Conservation (phyloP, 768 basidiomycete genomes). For the Pulveroboletus sp. region DNA sequence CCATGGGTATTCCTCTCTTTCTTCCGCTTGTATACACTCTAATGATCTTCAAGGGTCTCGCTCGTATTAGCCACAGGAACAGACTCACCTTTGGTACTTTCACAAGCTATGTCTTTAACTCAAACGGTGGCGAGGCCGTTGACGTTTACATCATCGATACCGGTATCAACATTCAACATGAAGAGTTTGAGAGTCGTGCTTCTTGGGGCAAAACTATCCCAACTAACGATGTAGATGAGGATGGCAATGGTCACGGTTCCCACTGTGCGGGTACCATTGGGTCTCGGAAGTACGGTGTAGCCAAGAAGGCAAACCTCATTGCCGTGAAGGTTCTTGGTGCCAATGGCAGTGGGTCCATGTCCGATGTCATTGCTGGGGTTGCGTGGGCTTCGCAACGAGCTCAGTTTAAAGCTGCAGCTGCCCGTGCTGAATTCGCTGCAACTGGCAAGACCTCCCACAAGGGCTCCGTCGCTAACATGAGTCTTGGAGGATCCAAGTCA, state of each 20-base stretch:
- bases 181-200: slow-evolving; percentile 86
- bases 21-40: slow-evolving; percentile 4
- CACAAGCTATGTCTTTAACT: slow-evolving; percentile 70
- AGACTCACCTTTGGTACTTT: slow-evolving; percentile 78
- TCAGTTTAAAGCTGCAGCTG: slow-evolving; percentile 49
- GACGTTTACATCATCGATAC: slow-evolving; percentile 88
- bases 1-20: slow-evolving; percentile 65
- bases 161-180: slow-evolving; percentile 82
- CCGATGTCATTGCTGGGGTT: slow-evolving; percentile 88
- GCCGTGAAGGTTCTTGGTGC: slow-evolving; percentile 95
- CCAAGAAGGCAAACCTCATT: slow-evolving; percentile 84
- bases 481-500: slow-evolving; percentile 93
- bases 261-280: slow-evolving; percentile 97
- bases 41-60: slow-evolving; percentile 66
- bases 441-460: slow-evolving; percentile 83
- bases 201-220: slow-evolving; percentile 94
- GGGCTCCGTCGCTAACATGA: slow-evolving; percentile 97
- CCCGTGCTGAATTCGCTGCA: slow-evolving; percentile 57
- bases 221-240: slow-evolving; percentile 73
- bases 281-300: slow-evolving; percentile 90
- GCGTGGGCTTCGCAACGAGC: slow-evolving; percentile 65
- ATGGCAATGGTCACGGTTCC: slow-evolving; percentile 93
- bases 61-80: slow-evolving; percentile 85
- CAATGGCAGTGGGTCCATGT: slow-evolving; percentile 92
- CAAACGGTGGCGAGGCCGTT: slow-evolving; percentile 81